phyloP scores from a whole-genome alignment of 2,329 filamentous ascomycete genomes.

The Alternaria postmessia region DNA sequence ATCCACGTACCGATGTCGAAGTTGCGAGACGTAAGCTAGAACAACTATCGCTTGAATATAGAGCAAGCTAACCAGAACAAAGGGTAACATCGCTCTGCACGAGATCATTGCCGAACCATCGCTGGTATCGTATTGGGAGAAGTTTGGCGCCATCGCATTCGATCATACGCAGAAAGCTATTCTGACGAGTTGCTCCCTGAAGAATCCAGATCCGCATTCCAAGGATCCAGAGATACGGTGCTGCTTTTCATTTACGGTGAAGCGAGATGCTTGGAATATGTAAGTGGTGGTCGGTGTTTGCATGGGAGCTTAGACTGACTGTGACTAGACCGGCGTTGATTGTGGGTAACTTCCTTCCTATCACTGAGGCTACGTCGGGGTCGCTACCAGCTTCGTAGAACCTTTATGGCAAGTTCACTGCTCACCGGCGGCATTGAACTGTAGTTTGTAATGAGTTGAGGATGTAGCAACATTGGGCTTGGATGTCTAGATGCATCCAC shows the following conservation, averaged over 20 bases:
- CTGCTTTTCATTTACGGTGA: constrained; percentile 97
- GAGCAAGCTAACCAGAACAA: constrained; percentile 20
- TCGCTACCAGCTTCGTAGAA: constrained; percentile 23
- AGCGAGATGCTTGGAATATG: constrained; percentile 95
- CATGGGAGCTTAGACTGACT: constrained; percentile 40
- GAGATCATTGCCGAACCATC: constrained; percentile 96
- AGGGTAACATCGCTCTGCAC: constrained; percentile 95
- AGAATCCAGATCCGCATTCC: constrained; percentile 70
- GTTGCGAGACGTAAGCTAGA: constrained; percentile 78
- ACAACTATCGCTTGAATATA: neutral
- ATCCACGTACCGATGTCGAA: constrained; percentile 92
- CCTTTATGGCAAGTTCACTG: neutral
- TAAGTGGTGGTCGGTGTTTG: constrained; percentile 60
- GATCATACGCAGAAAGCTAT: constrained; percentile 94
- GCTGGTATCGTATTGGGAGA: constrained; percentile 97
- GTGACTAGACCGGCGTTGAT: constrained; percentile 78
- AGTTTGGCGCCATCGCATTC: constrained; percentile 97
- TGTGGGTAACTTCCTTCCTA: constrained; percentile 94
- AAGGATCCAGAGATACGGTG: constrained; percentile 82
- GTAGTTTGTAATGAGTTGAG: neutral
- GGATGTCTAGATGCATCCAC: neutral
- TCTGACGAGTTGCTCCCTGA: constrained; percentile 89
- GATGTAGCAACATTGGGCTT: neutral
- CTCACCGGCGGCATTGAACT: neutral
- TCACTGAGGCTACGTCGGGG: constrained; percentile 61